Conservation (phyloP, 371 early-diverging fungal genomes). For the Syncephalastrum monosporum region DNA sequence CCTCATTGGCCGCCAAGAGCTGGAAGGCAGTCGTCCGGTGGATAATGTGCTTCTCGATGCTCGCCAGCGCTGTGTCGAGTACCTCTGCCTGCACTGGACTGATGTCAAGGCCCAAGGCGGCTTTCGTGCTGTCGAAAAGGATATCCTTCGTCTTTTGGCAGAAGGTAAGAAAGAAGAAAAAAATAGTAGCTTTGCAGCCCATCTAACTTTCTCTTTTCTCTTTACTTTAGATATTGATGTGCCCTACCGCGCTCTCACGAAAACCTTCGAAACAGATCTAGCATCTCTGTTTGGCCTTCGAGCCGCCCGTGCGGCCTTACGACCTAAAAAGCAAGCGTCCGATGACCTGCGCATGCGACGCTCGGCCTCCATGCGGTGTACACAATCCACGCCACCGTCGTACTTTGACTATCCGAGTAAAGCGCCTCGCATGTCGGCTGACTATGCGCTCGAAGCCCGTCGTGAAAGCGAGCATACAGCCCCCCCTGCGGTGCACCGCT, state of each 20-base stretch:
- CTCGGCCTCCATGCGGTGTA: too few relatives aligned
- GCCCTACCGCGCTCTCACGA: constrained; percentile 34
- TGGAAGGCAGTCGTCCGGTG: constrained; percentile 41
- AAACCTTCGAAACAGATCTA: constrained; percentile 29
- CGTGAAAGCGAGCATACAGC: not conserved
- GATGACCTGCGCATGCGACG: constrained; percentile 1
- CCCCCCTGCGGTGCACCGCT: too few relatives aligned
- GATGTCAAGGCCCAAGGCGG: constrained; percentile 36
- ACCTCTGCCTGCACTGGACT: constrained; percentile 28
- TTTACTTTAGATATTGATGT: constrained; percentile 28
- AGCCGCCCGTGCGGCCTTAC: constrained; percentile 11
- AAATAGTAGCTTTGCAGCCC: not conserved
- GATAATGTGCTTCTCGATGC: constrained; percentile 39
- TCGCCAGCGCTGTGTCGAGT: constrained; percentile 30
- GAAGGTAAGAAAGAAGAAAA: constrained; percentile 23
- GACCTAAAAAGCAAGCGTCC: not conserved
- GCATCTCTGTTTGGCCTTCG: constrained; percentile 28
- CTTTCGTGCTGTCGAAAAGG: constrained; percentile 33
- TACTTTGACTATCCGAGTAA: not conserved
- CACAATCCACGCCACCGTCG: not conserved
- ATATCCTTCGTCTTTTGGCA: constrained; percentile 28
- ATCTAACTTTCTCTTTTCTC: not conserved
- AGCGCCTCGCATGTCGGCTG: not conserved
- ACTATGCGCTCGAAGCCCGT: not conserved
- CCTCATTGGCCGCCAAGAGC: constrained; percentile 44